Percentiles rank a stretch among this genome's conserved stretches.
Conservation (phyloP, 73 alveolate species). For the Tetrahymena malaccensis region DNA sequence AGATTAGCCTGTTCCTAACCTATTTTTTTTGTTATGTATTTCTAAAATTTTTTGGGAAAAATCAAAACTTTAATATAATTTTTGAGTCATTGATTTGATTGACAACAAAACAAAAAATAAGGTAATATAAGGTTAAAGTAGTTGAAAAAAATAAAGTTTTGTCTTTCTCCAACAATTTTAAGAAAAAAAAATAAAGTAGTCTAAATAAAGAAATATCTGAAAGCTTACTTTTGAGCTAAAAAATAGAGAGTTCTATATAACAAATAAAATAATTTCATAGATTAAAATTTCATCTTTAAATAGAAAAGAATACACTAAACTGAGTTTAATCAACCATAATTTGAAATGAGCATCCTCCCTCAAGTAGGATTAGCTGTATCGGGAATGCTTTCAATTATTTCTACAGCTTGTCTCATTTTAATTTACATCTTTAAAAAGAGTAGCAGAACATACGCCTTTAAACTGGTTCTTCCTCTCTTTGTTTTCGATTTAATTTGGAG, state of each 20-base stretch:
- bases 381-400: not conserved
- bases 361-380: not conserved
- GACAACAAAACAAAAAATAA: not conserved
- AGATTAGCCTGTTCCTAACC: not conserved
- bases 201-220: not conserved
- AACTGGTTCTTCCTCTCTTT: not conserved
- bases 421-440: not conserved
- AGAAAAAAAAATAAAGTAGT: not conserved
- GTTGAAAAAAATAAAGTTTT: not conserved
- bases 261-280: not conserved
- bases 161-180: not conserved
- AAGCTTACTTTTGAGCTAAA: not conserved
- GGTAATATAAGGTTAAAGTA: not conserved
- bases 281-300: not conserved
- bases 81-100: not conserved
- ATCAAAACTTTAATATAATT: not conserved
- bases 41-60: not conserved
- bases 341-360: not conserved
- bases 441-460: not conserved
- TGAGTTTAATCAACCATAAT: not conserved
- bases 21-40: too few species aligned
- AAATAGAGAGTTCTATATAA: not conserved
- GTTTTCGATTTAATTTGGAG: not conserved
- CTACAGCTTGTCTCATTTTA: not conserved
- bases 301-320: not conserved